Evolutionary conservation across 2,329 filamentous ascomycete species (phyloP).

Genomic region (Talaromyces atroroseus): DNA sequence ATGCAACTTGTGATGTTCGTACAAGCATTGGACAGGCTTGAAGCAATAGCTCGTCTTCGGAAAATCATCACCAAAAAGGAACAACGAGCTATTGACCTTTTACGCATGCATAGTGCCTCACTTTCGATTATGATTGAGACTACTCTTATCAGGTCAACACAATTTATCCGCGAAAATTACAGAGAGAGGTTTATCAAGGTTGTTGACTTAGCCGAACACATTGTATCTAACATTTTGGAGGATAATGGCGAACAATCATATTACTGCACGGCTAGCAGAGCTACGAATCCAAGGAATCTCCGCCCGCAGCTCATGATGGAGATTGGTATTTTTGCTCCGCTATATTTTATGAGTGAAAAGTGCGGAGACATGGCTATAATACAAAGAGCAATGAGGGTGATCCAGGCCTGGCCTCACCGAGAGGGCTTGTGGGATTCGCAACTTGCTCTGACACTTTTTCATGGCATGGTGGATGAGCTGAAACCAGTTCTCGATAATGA

Average conservation of each 20-base stretch:
- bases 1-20: not conserved
- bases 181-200: not conserved
- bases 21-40: not conserved
- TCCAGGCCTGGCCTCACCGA: slow-evolving; percentile 25
- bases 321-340: no score
- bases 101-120: not conserved
- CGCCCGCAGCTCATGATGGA: no score
- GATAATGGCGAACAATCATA: not conserved
- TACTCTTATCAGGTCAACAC: not conserved
- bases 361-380: slow-evolving; percentile 23
- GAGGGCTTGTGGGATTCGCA: slow-evolving; percentile 32
- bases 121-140: not conserved
- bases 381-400: slow-evolving; percentile 21
- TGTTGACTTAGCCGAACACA: not conserved
- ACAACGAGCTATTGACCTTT: not conserved
- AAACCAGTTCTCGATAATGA: not conserved
- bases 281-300: no score
- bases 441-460: slow-evolving; percentile 5
- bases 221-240: not conserved
- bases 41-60: not conserved
- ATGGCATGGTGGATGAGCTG: not conserved
- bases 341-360: no score
- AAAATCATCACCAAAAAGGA: not conserved
- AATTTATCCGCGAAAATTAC: not conserved
- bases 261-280: no score